Conservation (phyloP, 2,329 filamentous ascomycete genomes). For the Pseudopithomyces maydicus region DNA sequence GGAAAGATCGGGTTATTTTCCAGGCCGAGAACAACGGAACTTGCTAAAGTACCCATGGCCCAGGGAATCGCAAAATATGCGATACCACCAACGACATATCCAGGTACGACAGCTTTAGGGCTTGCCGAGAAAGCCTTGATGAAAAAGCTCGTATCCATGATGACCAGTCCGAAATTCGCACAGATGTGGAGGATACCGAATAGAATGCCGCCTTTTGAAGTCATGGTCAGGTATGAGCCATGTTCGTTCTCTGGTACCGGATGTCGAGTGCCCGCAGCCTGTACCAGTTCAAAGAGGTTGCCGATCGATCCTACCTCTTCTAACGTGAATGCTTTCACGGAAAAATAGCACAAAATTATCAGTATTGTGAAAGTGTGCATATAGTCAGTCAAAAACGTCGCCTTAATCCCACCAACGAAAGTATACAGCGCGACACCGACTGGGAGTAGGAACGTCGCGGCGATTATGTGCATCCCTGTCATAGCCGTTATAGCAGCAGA, state of each 20-base stretch:
- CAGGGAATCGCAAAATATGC: conserved; percentile 62
- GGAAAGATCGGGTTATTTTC: conserved; percentile 58
- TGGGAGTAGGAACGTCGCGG: conserved; percentile 53
- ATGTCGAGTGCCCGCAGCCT: conserved; percentile 49
- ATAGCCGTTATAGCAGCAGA: conserved; percentile 49
- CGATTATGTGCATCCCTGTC: conserved; percentile 58
- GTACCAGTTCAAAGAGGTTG: conserved; percentile 57
- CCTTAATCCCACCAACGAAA: conserved; percentile 18
- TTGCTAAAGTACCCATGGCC: conserved; percentile 58
- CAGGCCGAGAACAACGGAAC: conserved; percentile 54
- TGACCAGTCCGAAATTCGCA: conserved; percentile 59
- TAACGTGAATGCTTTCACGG: conserved; percentile 52
- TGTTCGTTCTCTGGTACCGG: conserved; percentile 59
- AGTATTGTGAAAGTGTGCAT: conserved; percentile 61
- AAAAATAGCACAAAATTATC: conserved; percentile 58
- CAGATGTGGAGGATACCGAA: conserved; percentile 57
- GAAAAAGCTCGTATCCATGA: conserved; percentile 61
- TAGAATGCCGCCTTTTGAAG: conserved; percentile 56
- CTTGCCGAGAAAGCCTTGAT: conserved; percentile 58
- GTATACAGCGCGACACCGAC: conserved; percentile 35
- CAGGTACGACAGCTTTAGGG: conserved; percentile 54
- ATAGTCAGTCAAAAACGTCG: conserved; percentile 56
- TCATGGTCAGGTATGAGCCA: conserved; percentile 64
- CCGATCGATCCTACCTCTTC: conserved; percentile 56
- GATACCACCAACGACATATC: conserved; percentile 59